Conservation (phyloP, 371 early-diverging fungal species). For the Umbelopsis sp. region DNA sequence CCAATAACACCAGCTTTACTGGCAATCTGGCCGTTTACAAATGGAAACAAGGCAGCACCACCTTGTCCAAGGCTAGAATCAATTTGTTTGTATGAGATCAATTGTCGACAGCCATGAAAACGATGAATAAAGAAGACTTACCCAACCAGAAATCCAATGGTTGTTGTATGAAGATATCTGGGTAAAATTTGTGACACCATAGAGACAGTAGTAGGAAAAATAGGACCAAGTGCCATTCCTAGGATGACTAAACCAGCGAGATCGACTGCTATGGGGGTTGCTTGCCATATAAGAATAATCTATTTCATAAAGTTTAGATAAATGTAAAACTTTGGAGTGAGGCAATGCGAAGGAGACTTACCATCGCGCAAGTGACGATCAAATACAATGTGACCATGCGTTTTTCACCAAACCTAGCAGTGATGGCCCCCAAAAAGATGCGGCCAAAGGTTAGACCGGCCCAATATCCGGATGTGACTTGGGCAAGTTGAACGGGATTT, state of each 20-base stretch:
- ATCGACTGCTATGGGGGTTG: background rate
- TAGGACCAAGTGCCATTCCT: constrained; percentile 38
- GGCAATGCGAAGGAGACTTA: constrained; percentile 22
- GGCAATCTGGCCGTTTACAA: constrained; percentile 36
- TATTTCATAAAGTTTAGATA: constrained; percentile 25
- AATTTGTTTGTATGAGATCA: background rate
- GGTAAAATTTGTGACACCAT: constrained; percentile 38
- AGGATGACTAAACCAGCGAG: constrained; percentile 25
- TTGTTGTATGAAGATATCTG: constrained; percentile 35
- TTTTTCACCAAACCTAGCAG: constrained; percentile 36
- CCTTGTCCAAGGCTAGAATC: constrained; percentile 35
- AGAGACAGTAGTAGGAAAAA: constrained; percentile 43
- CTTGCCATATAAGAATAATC: background rate
- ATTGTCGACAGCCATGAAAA: constrained; percentile 11
- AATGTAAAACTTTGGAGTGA: background rate
- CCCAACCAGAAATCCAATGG: constrained; percentile 42
- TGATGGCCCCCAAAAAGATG: constrained; percentile 34
- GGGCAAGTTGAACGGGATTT: constrained; percentile 25
- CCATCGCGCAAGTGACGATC: constrained; percentile 22
- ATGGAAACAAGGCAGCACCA: constrained; percentile 44
- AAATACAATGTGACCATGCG: constrained; percentile 34
- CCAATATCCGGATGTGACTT: constrained; percentile 39
- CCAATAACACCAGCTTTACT: constrained; percentile 33
- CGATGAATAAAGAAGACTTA: constrained; percentile 16
- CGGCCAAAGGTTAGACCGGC: constrained; percentile 37